Conservation (phyloP, 1,284 basidiomycete species). For the Ustilago shanxiensis region DNA sequence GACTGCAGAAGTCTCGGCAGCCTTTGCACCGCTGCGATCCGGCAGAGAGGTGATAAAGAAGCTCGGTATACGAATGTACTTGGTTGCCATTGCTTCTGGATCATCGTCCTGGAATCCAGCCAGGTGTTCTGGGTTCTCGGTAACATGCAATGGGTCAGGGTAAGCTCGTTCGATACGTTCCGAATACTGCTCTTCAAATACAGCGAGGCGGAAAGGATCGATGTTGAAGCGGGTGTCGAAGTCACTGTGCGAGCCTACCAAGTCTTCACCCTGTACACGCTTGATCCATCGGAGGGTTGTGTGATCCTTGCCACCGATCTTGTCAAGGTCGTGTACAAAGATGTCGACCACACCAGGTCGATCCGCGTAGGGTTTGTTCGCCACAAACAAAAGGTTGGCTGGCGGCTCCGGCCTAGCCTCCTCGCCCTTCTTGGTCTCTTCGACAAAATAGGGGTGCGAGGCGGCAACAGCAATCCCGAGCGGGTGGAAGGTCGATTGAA, state of each 20-base stretch:
- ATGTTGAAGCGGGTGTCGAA: slow-evolving; percentile 24
- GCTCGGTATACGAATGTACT: slow-evolving; percentile 46
- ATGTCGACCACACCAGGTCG: slow-evolving; percentile 51
- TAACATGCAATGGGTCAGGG: slow-evolving; percentile 25
- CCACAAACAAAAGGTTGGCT: slow-evolving; percentile 47
- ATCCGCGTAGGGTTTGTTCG: slow-evolving; percentile 52
- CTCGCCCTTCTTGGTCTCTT: slow-evolving; percentile 26
- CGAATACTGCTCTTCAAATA: slow-evolving; percentile 52
- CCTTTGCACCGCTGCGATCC: slow-evolving; percentile 14
- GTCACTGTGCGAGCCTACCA: slow-evolving; percentile 15
- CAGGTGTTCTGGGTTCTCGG: slow-evolving; percentile 32
- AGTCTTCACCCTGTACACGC: slow-evolving; percentile 31
- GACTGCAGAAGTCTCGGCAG: slow-evolving; percentile 16
- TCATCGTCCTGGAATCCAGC: slow-evolving; percentile 40
- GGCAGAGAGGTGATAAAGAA: slow-evolving; percentile 50
- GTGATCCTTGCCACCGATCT: slow-evolving; percentile 36
- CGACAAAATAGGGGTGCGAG: slow-evolving; percentile 41
- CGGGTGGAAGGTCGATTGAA: slow-evolving; percentile 49
- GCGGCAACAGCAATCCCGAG: slow-evolving; percentile 49
- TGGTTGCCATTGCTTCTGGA: slow-evolving; percentile 7
- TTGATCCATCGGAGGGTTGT: slow-evolving; percentile 51
- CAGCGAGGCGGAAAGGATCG: slow-evolving; percentile 47
- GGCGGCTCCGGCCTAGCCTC: slow-evolving; percentile 33
- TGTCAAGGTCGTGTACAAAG: slow-evolving; percentile 56
- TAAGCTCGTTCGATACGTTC: slow-evolving; percentile 38